Evolutionary conservation across 106 monocot genomes (phyloP), one percentile per base, ranked within the genome.

Genomic region (Dendrobium catenatum): DNA sequence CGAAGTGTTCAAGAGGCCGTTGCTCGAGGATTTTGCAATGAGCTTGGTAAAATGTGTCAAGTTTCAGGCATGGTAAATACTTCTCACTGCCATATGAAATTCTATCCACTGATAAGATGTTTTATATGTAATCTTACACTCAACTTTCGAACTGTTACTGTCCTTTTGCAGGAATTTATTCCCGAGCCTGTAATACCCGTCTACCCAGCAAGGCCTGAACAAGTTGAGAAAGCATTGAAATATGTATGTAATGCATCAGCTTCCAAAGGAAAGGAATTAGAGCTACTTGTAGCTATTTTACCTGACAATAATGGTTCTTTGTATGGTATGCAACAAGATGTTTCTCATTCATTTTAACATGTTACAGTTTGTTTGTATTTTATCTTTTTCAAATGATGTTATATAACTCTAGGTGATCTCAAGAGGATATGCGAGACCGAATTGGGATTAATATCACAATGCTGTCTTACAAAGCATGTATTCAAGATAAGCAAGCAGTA

Each of bases 361-460:
- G 18, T 5, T 22, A 22, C 48, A 43, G 37, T 5, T 51, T 81
- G 15, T 20, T 76, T 22, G 26, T 46, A 3, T 72, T 17, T 61
- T 55, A 20, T 64, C 11, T 83, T 70, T 70, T 37, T 78, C 5
- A 33, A 20, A 78, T 49, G 22, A 48, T 55, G n/a, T 81, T 6
- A 79, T 44, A 20, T 79, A 74, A 74, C 19, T 42, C 16, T 74
- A 98, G 97, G 97, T 47, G 93, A 99, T 78, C 81, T 99, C 20
- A 99, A 99, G 83, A 79, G 98, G 33, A 99, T 95, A 22, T 99
- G 98, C 82, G 98, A 99, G 88, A 99, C 98, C 9, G 94, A 99
- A 80, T 87, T 99, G 64, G 98, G 98, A 7, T 82, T 95, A 75
- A 91, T 99, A 55, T 99, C 98, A 41, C 98, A 99, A 76, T 99